These are phyloP conservation scores for Beauveria scarabaeidicola DNA, from an alignment of 2,329 filamentous ascomycete genomes.

Conservation along the genomic window DNA sequence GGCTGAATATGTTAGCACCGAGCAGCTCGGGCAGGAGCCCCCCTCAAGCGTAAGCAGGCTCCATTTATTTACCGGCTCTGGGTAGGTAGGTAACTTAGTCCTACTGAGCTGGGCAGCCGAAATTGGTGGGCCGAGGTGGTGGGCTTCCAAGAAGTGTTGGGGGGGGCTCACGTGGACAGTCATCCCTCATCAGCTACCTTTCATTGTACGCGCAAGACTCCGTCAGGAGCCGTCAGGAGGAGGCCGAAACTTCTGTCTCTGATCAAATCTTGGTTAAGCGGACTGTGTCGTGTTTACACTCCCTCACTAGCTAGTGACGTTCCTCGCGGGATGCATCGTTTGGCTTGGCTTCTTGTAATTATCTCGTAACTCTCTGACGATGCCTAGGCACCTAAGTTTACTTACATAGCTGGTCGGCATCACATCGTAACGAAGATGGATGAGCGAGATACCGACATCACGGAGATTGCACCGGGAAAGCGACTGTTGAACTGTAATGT, in stretches of 20 bases:
- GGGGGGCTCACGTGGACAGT: slow-evolving; percentile 11
- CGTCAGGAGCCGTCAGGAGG: neutral
- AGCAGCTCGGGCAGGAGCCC: neutral
- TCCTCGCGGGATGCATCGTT: neutral
- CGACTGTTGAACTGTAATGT: no score
- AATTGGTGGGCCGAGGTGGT: slow-evolving; percentile 13
- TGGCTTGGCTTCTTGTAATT: neutral
- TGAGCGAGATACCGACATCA: no score
- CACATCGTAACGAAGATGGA: no score
- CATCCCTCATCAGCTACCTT: slow-evolving; percentile 6
- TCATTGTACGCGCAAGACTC: neutral
- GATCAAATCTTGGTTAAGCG: neutral
- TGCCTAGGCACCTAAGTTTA: neutral
- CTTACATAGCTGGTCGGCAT: neutral
- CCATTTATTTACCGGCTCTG: no score
- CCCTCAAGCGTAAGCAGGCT: neutral
- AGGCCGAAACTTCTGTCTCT: neutral
- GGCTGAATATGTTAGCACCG: neutral
- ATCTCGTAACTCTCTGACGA: no score
- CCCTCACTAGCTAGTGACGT: no score
- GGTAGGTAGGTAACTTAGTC: no score
- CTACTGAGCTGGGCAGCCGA: neutral
- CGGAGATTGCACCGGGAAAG: no score
- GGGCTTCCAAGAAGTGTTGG: slow-evolving; percentile 10
- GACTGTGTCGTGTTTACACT: neutral